These are phyloP conservation scores for Luvunga scandens DNA, from an alignment of 345 rosid species.

Conservation along the genomic window DNA sequence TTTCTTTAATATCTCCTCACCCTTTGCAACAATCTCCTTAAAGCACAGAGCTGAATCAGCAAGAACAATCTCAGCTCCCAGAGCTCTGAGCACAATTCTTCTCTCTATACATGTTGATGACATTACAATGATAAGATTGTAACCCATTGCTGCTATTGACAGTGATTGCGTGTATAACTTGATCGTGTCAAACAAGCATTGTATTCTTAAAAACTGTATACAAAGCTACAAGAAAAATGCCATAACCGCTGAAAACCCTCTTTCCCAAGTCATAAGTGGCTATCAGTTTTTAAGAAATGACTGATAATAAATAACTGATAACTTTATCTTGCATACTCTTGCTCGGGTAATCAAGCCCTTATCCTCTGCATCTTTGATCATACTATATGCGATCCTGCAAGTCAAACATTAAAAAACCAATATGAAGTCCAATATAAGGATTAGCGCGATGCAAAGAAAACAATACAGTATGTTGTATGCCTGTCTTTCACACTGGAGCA, in stretches of 20 bases:
- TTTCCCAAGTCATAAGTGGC: no score
- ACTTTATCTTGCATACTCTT: slow-evolving; percentile 26
- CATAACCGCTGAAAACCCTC: no score
- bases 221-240: no score
- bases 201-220: no score
- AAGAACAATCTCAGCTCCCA: slow-evolving; percentile 72
- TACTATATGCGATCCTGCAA: slow-evolving; percentile 45
- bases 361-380: slow-evolving; percentile 79
- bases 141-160: slow-evolving; percentile 49
- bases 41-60: slow-evolving; percentile 44
- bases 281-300: background rate
- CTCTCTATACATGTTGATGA: slow-evolving; percentile 58
- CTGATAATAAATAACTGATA: no score
- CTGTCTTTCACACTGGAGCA: slow-evolving; percentile 54
- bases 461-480: slow-evolving; percentile 9
- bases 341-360: slow-evolving; percentile 57
- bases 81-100: slow-evolving; percentile 55
- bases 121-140: slow-evolving; percentile 57
- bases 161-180: no score
- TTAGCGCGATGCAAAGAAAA: background rate
- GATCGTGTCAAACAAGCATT: no score
- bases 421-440: background rate
- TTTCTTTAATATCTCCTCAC: slow-evolving; percentile 46
- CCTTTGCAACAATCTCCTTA: slow-evolving; percentile 37
- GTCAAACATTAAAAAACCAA: background rate